These are phyloP conservation scores for Yamadazyma scolyti DNA, from an alignment of 805 yeast species.

Conservation along the genomic window DNA sequence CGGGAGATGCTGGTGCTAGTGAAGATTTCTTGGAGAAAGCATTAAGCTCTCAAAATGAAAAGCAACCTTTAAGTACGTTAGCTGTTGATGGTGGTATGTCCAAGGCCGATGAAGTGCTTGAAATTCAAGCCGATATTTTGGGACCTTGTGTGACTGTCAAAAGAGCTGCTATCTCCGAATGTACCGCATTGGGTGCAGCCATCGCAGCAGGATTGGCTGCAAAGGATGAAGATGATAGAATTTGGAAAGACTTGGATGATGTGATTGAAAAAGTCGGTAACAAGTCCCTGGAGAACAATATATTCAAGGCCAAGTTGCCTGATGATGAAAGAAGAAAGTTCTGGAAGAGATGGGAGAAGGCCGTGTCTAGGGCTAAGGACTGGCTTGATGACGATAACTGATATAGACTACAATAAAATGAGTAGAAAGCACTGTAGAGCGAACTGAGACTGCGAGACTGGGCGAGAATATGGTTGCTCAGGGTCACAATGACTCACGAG, in stretches of 20 bases:
- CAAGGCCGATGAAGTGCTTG: constrained; percentile 85
- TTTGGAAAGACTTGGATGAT: constrained; percentile 77
- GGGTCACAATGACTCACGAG: no score
- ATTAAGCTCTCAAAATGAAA: constrained; percentile 39
- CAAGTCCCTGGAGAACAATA: constrained; percentile 21
- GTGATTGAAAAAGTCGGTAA: constrained; percentile 44
- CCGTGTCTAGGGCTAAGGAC: constrained; percentile 73
- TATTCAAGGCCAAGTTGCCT: constrained; percentile 41
- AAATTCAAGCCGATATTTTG: constrained; percentile 86
- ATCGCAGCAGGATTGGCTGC: constrained; percentile 84
- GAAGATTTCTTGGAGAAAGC: constrained; percentile 56
- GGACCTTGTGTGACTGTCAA: constrained; percentile 83
- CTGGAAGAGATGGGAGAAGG: constrained; percentile 82
- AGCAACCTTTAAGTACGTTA: constrained; percentile 46
- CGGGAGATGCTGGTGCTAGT: constrained; percentile 69
- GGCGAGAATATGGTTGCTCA: no score
- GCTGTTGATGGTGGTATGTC: constrained; percentile 97
- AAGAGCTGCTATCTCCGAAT: constrained; percentile 80
- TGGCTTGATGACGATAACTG: constrained; percentile 56
- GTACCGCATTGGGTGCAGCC: constrained; percentile 95
- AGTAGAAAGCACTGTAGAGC: no score
- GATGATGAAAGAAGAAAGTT: constrained; percentile 56
- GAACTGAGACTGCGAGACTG: no score
- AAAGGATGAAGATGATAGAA: constrained; percentile 44
- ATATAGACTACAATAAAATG: no score